These are phyloP conservation scores for Diaporthe capsici DNA, from an alignment of 2,329 filamentous ascomycete species.

Conservation along the genomic window DNA sequence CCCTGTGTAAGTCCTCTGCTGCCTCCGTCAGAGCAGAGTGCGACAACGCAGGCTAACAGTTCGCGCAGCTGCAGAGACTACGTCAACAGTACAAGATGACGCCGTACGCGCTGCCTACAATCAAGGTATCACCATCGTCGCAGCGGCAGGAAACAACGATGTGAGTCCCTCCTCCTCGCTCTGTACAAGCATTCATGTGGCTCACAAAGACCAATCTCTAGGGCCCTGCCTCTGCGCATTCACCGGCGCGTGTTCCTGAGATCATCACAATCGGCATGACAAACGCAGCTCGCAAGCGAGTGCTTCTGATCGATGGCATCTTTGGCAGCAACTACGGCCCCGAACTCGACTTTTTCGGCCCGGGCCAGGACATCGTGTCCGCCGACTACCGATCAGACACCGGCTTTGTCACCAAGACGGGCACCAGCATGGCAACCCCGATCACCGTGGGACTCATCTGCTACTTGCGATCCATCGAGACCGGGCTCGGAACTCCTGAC, in stretches of 20 bases:
- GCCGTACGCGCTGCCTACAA: constrained; percentile 4
- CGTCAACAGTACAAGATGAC: not conserved
- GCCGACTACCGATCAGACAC: constrained; percentile 1
- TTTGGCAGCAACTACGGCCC: constrained; percentile 22
- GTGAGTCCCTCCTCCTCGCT: not conserved
- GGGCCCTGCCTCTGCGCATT: not conserved
- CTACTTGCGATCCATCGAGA: constrained; percentile 23
- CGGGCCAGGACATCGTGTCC: constrained; percentile 1
- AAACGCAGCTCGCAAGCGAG: not conserved
- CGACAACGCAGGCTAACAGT: not conserved
- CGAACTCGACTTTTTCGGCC: constrained; percentile 12
- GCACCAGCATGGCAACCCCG: constrained; percentile 13
- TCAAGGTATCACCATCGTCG: constrained; percentile 6
- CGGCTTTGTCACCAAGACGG: not conserved
- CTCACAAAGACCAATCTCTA: not conserved
- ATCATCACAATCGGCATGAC: constrained; percentile 25
- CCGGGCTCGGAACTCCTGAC: constrained; percentile 1
- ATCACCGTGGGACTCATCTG: constrained; percentile 14
- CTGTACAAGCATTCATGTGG: not conserved
- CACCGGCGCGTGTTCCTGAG: constrained; percentile 9
- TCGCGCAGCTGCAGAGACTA: not conserved
- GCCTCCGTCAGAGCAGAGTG: no score
- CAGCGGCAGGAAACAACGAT: constrained; percentile 9
- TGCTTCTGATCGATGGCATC: not conserved
- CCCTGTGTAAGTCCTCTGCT: not conserved